These are phyloP conservation scores for Umbellularia californica DNA, from an alignment of 164 flowering plant species.

Conservation along the genomic window DNA sequence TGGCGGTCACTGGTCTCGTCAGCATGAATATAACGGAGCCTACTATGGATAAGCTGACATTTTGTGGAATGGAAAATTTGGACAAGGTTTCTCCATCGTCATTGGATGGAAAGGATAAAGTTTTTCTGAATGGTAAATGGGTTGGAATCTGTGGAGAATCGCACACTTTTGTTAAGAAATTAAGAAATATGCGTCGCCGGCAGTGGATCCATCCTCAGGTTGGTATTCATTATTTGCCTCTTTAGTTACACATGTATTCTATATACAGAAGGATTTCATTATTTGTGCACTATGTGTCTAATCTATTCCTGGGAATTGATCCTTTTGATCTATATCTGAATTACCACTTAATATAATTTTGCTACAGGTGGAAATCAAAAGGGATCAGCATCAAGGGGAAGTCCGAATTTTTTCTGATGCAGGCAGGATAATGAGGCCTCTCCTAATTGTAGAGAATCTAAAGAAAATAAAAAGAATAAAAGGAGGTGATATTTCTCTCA, in stretches of 20 bases:
- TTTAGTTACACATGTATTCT: not conserved
- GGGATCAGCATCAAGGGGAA: conserved; percentile 63
- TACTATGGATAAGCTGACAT: conserved; percentile 34
- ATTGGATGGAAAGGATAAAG: conserved; percentile 46
- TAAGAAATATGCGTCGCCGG: conserved; percentile 59
- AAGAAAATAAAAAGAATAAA: conserved; percentile 47
- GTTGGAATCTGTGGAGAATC: conserved; percentile 74
- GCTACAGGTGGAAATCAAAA: conserved; percentile 76
- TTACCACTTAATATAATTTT: conserved; percentile 6
- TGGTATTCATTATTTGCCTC: not conserved
- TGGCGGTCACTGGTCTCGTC: conserved; percentile 77
- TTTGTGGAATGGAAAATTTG: conserved; percentile 73
- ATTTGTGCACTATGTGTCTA: not conserved
- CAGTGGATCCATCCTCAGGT: conserved; percentile 68
- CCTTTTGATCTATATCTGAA: not conserved
- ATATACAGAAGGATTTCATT: too few relatives aligned
- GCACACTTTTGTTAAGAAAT: conserved; percentile 45
- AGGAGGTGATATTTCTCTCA: conserved; percentile 41
- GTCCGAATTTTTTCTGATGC: conserved; percentile 80
- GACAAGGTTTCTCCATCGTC: conserved; percentile 33
- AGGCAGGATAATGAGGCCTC: conserved; percentile 88
- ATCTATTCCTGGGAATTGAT: not conserved
- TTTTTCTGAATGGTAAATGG: conserved; percentile 87
- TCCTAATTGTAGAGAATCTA: conserved; percentile 67
- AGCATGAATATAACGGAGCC: conserved; percentile 43